phyloP scores from a whole-genome alignment of 2,329 filamentous ascomycete species.

The Arachnomyces sp. region DNA sequence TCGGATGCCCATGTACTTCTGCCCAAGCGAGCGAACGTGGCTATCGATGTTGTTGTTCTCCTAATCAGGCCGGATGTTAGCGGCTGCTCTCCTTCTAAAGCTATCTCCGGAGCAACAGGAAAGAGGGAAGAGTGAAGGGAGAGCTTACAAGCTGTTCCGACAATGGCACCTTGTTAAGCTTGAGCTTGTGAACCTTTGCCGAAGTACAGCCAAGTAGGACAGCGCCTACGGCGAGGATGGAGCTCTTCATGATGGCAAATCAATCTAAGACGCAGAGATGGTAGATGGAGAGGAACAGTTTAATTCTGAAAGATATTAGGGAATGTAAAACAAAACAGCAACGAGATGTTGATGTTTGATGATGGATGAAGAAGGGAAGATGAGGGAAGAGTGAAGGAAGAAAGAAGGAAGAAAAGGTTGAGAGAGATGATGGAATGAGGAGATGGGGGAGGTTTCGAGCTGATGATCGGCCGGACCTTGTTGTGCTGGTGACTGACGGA shows the following conservation, averaged over 20 bases:
- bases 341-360: no score
- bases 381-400: no score
- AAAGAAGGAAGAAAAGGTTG: no score
- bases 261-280: no score
- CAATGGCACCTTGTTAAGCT: slow-evolving; percentile 92
- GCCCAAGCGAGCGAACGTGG: slow-evolving; percentile 74
- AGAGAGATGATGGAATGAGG: no score
- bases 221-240: slow-evolving; percentile 68
- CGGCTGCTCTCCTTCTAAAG: slow-evolving; percentile 1
- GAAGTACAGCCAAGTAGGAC: slow-evolving; percentile 74
- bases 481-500: no score
- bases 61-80: slow-evolving; percentile 37
- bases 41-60: slow-evolving; percentile 69
- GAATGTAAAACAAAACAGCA: no score
- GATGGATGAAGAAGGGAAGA: no score
- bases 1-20: slow-evolving; percentile 91
- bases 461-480: no score
- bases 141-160: slow-evolving; percentile 79
- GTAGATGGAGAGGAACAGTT: no score
- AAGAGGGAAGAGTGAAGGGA: not conserved
- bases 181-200: slow-evolving; percentile 89
- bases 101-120: slow-evolving; percentile 1
- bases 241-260: slow-evolving; percentile 67
- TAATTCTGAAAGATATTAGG: no score
- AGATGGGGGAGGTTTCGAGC: no score